Base-by-base conservation (phyloP, 1,284 basidiomycete species). In the Sanghuangporus sanghuang region DNA sequence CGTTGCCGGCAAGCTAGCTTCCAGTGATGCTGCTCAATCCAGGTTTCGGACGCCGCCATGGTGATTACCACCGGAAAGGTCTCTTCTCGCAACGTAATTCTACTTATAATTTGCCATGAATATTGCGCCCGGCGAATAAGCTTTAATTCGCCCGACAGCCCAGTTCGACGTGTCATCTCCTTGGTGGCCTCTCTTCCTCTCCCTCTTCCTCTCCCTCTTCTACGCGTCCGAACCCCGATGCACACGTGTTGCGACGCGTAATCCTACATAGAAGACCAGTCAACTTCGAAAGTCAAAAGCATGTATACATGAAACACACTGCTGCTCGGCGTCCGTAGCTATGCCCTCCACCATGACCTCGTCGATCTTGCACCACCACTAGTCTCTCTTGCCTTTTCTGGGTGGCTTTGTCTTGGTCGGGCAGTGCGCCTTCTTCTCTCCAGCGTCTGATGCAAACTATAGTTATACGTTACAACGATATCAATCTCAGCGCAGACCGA, bases 251-350 rank as follows among this genome's bases (percentile, higher is more conserved):
- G 12, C 49, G 32, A 52, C 32, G 12, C 21, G n/a, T 35, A 44
- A 9, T 58, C 27, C 36, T 58, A 39, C 18, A 9, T 27, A 27
- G 21, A 21, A 27, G 32, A 6, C 12, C 57, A 35, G 40, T 39
- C 40, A 49, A 35, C 16, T 39, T 21, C 18, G n/a, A 36, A 52
- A 60, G 35, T 52, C 58, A 60, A 54, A 52, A 54, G 36, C 27
- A 39, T 46, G 61, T 57, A 14, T 46, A 42, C 49, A 40, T 62
- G 61, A 62, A 57, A 57, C 61, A 48, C 54, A n/a, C 18, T 27
- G 57, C 42, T 59, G 32, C 16, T 12, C 39, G 57, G 8, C 53
- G 16, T 12, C 50, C 46, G 48, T 48, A 50, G 39, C 36, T 39
- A 61, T n/a, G 44, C 39, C 14, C 39, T 8, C 40, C 38, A 23